Conservation (phyloP, 345 rosid genomes). For the Boechera divaricarpa region DNA sequence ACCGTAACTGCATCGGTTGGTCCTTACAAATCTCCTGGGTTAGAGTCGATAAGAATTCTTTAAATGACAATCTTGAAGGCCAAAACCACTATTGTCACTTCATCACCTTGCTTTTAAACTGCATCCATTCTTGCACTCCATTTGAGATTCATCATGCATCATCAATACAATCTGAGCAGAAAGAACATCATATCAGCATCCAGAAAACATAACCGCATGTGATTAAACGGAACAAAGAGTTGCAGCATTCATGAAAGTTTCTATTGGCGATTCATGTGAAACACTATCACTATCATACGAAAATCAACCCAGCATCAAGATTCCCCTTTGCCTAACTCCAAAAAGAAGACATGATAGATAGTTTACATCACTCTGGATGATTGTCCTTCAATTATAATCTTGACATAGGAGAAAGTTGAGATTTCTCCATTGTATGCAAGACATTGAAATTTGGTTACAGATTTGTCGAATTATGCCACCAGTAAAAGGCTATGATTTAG, state of each 20-base stretch:
- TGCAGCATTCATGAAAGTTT: conserved; percentile 12
- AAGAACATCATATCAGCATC: conserved; percentile 22
- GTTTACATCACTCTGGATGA: conserved; percentile 48
- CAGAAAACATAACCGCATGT: background rate
- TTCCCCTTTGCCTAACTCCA: conserved; percentile 9
- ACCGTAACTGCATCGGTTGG: background rate
- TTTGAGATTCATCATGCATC: conserved; percentile 32
- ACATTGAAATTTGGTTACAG: conserved; percentile 34
- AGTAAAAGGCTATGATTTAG: background rate
- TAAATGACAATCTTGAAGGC: background rate
- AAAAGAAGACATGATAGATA: conserved; percentile 7
- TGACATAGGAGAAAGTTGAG: conserved; percentile 59
- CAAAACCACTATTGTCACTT: background rate
- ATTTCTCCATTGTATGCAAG: conserved; percentile 47
- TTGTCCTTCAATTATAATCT: conserved; percentile 58
- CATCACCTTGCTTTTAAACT: conserved; percentile 4
- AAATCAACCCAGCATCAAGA: background rate
- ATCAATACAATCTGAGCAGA: conserved; percentile 35
- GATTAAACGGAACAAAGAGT: background rate
- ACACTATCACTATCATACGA: background rate
- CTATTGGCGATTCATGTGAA: conserved; percentile 1
- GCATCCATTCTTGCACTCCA: conserved; percentile 18
- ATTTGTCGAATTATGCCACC: background rate
- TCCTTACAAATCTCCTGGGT: background rate
- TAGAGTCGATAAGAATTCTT: background rate